Evolutionary conservation across 257 asterid species (phyloP), one percentile per base, ranked within the genome.

Genomic region (Ocimum tenuiflorum): DNA sequence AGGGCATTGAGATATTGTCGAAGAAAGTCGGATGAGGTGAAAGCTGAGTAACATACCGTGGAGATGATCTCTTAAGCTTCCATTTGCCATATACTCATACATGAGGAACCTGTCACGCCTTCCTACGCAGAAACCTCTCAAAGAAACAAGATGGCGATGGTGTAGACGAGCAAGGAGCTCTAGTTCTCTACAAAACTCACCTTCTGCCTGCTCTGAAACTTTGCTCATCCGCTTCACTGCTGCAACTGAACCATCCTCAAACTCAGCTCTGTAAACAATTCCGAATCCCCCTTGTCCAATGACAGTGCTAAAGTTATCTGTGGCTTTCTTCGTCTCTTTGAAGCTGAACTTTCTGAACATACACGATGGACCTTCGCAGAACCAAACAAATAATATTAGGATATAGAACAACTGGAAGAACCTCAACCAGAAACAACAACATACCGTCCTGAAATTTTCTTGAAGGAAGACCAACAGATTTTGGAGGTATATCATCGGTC

Each of bases 211-310:
- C 79, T 86, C 88, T 3, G 95, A 88, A 19, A 78, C 82, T 78
- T 79, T 90, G 78, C 81, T 84, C 99, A 94, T 88, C 80, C 85
- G 80, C 83, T 94, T 94, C 74, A 90, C 97, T 0, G 96, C 96
- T 73, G 82, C 85, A 43, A 77, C 75, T 10, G 76, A 68, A 65
- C 91, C 88, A 74, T 83, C 95, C 53, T 38, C 78, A 77, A 90
- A 90, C 78, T 85, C 91, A 18, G 84, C 96, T 73, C 88, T 94
- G 75, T 86, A 94, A 51, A 94, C 95, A 14, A 85, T 75, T 56
- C 99, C 96, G 48, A 94, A 94, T 52, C 99, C 99, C 54, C 99
- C 99, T 77, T 90, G 91, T 42, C 97, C 97, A 53, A 86, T 86
- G 33, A 81, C 63, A 27, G 86, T 83, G 79, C 81, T 76, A 71